Conservation (phyloP, 495 filamentous ascomycete genomes). For the Durotheca rogersii region DNA sequence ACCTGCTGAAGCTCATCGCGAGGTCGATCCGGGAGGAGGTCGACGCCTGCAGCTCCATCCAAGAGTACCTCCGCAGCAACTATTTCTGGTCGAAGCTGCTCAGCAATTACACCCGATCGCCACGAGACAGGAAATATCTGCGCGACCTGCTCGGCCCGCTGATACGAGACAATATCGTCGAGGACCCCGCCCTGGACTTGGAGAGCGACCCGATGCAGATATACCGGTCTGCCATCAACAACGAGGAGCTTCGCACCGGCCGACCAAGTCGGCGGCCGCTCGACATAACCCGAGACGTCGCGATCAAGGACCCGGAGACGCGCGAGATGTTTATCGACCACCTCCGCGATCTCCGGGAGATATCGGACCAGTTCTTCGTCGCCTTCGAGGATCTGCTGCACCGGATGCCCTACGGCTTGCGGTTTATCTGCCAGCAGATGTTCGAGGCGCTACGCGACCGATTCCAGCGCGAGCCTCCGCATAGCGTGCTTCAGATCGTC, state of each 20-base stretch:
- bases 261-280: slow-evolving; percentile 73
- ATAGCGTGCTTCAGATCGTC: slow-evolving; percentile 77
- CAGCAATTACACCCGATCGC: slow-evolving; percentile 84
- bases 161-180: slow-evolving; percentile 84
- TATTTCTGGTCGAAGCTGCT: slow-evolving; percentile 92
- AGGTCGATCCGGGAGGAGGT: slow-evolving; percentile 85
- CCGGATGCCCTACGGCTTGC: slow-evolving; percentile 89
- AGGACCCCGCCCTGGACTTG: slow-evolving; percentile 84
- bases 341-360: slow-evolving; percentile 87
- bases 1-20: slow-evolving; percentile 84
- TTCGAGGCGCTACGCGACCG: slow-evolving; percentile 72
- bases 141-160: slow-evolving; percentile 78
- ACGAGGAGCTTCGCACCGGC: slow-evolving; percentile 92
- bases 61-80: slow-evolving; percentile 85
- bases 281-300: slow-evolving; percentile 83
- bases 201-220: slow-evolving; percentile 99
- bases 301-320: slow-evolving; percentile 91
- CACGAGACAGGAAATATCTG: slow-evolving; percentile 88
- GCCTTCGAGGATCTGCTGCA: slow-evolving; percentile 78
- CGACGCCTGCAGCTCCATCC: slow-evolving; percentile 66
- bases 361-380: slow-evolving; percentile 83
- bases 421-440: slow-evolving; percentile 84
- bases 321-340: slow-evolving; percentile 89
- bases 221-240: slow-evolving; percentile 89
- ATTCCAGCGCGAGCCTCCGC: slow-evolving; percentile 77